Evolutionary conservation across 2,329 filamentous ascomycete species (phyloP).

Genomic region (Fusarium poae): DNA sequence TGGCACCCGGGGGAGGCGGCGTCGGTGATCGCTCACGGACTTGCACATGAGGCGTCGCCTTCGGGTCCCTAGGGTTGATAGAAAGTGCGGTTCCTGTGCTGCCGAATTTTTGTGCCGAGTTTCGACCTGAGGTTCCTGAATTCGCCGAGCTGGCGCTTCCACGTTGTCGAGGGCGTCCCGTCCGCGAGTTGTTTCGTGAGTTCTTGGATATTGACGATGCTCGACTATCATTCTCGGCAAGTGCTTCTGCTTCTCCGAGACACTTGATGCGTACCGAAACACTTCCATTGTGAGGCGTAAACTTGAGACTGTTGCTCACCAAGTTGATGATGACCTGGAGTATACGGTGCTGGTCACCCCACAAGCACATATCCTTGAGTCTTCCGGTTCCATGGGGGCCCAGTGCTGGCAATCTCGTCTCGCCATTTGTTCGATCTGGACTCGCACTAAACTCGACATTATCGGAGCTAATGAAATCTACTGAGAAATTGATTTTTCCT

Average conservation of each 20-base stretch:
- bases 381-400: constrained; percentile 75
- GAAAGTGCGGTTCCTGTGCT: constrained; percentile 66
- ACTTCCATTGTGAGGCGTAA: constrained; percentile 81
- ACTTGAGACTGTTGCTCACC: constrained; percentile 92
- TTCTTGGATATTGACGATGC: constrained; percentile 66
- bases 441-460: constrained; percentile 47
- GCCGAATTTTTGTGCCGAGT: constrained; percentile 44
- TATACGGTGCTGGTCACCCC: constrained; percentile 93
- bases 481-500: constrained; percentile 77
- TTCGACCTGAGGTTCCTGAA: constrained; percentile 61
- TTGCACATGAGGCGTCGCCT: constrained; percentile 61
- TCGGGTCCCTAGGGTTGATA: constrained; percentile 73
- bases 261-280: constrained; percentile 84
- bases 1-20: constrained; percentile 71
- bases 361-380: constrained; percentile 86
- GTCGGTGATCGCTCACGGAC: constrained; percentile 69
- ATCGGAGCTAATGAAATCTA: constrained; percentile 71
- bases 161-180: constrained; percentile 59
- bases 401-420: constrained; percentile 65
- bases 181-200: constrained; percentile 60
- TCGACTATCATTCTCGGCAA: constrained; percentile 61
- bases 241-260: constrained; percentile 68
- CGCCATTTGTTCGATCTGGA: constrained; percentile 51
- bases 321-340: constrained; percentile 94
- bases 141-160: constrained; percentile 64